These are phyloP conservation scores for Flaveria brownii DNA, from an alignment of 129 eudicot genomes.

Conservation along the genomic window DNA sequence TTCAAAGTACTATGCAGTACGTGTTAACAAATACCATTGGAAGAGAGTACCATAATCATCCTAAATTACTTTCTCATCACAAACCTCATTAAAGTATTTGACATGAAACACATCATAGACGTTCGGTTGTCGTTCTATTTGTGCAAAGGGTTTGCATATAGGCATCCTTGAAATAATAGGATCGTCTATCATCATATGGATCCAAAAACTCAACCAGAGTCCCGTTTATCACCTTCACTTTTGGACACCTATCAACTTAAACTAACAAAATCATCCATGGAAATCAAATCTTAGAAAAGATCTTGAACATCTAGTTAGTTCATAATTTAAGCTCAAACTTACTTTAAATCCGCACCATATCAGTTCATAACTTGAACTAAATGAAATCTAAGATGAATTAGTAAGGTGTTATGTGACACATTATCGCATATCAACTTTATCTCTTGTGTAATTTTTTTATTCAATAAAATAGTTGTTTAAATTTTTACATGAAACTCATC, in stretches of 20 bases:
- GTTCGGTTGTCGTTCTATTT: slow-evolving; percentile 84
- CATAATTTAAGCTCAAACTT: no score
- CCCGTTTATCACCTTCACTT: background rate
- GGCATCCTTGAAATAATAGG: slow-evolving; percentile 76
- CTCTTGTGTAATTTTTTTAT: no score
- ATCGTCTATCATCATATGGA: background rate
- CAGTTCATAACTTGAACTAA: no score
- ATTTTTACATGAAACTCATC: no score
- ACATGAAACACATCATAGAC: slow-evolving; percentile 95
- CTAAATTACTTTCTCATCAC: slow-evolving; percentile 1
- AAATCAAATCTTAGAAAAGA: no score
- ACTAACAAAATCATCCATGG: background rate
- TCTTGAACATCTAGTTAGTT: no score
- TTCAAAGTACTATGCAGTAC: background rate
- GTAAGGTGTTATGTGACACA: no score
- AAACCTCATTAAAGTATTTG: slow-evolving; percentile 84
- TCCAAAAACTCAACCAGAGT: background rate
- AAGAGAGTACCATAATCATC: background rate
- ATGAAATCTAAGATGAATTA: no score
- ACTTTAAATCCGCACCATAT: no score
- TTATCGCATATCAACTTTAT: no score
- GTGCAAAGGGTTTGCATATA: slow-evolving; percentile 87
- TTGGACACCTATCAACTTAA: background rate
- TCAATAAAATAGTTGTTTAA: no score
- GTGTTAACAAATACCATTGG: background rate